Base-by-base conservation (phyloP, 805 yeast species). In the Kluyveromyces lactis region DNA sequence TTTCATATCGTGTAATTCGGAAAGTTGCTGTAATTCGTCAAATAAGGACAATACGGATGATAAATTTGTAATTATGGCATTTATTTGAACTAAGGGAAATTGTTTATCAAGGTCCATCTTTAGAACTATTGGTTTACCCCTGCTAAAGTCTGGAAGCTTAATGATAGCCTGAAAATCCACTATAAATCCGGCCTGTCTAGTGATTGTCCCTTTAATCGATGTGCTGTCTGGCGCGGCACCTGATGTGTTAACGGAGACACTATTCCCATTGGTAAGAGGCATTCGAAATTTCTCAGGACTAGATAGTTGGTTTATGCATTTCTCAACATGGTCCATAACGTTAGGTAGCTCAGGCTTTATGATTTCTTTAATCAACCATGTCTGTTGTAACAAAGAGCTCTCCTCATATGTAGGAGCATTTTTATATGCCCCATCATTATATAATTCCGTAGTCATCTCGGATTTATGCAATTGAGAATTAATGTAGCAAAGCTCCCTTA, bases 131-230 rank as follows among this genome's bases (percentile, higher is more conserved):
- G 58, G 46, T 53, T 55, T 40, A 61, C 71, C 50, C 68, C 75
- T 47, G 64, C 68, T 39, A 71, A 54, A 37, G 50, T 51, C 41
- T 60, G 69, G 46, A 53, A 53, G 40, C 58, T 59, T 38, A 30
- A 73, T 53, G 0, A 55, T 45, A 10, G 72, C 54, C 31, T 67
- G 68, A 44, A 80, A 54, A 23, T 72, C 72, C 1, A 71, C 64
- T 4, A 81, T 63, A 44, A 69, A 69, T 10, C 71, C 67, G 5
- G 80, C 79, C 39, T 67, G 69, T 37, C 89, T 56, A 0, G 75
- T 72, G 0, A 81, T 55, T 1, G 76, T 66, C 0, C 90, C 90
- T 43, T 79, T 78, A 12, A 80, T 57, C 2, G 53, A 46, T 3
- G 60, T 53, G 1, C 36, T 39, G 3, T 40, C 41, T 4, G 40